Evolutionary conservation across 2,329 filamentous ascomycete genomes (phyloP), one percentile per base, ranked within the genome.

Genomic region (Parasarocladium wereldwijsianum): DNA sequence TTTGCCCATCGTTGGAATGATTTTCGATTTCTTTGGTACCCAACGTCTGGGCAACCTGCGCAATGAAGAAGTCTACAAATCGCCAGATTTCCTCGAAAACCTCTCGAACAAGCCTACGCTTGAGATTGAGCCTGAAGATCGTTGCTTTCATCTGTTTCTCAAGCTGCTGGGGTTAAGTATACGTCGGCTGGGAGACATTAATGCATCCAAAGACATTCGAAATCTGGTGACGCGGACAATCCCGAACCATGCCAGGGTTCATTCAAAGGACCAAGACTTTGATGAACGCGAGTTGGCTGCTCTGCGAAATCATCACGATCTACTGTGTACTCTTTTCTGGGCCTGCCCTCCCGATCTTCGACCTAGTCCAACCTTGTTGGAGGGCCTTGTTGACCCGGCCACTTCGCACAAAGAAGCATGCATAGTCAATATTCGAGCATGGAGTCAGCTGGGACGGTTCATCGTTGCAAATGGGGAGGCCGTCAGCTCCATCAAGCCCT

Each of bases 1-100:
- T 39, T 66, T 63, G 26, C 53, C 59, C 8, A 58, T 77, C 10
- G 54, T 77, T 18, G 70, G 72, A 2, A 56, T 63, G 2, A 63
- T 79, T 3, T 79, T 78, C 37, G 73, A 79, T 46, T 78, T 77
- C 42, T 79, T 78, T 39, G 72, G 70, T 8, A 64, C 64, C 2
- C 68, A 72, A 37, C 62, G 67, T 26, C 58, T 79, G 8, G 62
- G 63, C 3, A 68, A 79, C 45, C 45, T 80, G 24, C 64, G 70
- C 21, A 76, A 78, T 34, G 75, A 79, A 43, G 68, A 75, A 42
- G 66, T 63, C 2, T 67, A 67, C 39, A 57, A 57, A 32, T 78
- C 74, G 4, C 70, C 74, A 1, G 52, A 49, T 3, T 79, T 79
- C 31, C 52, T 79, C 0, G 69, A 75, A 27, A 53, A 68, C 12